phyloP scores from a whole-genome alignment of 768 basidiomycete genomes.

The Auricularia cornea region DNA sequence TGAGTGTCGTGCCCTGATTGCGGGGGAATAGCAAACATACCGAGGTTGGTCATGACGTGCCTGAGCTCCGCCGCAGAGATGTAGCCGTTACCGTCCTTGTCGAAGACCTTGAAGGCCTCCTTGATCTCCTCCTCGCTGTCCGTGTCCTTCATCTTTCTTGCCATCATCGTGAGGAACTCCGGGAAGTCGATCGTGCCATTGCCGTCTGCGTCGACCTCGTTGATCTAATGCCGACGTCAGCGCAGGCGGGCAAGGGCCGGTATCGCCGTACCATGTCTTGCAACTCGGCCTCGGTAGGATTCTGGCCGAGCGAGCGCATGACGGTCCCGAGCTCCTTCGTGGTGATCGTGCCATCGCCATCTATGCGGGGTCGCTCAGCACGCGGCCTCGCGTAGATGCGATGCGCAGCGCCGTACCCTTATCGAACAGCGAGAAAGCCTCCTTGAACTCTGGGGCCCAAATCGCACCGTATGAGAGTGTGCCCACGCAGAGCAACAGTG shows the following conservation, averaged over 20 bases:
- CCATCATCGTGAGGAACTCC: conserved; percentile 81
- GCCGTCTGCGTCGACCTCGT: conserved; percentile 84
- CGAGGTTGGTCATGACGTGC: conserved; percentile 87
- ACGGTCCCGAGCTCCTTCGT: conserved; percentile 86
- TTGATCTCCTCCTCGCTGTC: conserved; percentile 92
- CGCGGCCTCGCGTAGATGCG: neutral
- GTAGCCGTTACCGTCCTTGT: conserved; percentile 90
- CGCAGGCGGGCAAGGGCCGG: no score
- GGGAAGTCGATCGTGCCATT: conserved; percentile 84
- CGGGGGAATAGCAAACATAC: conserved; percentile 33
- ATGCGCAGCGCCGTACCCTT: conserved; percentile 51
- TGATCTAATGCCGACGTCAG: conserved; percentile 38
- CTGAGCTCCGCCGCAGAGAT: conserved; percentile 82
- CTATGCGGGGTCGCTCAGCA: conserved; percentile 29
- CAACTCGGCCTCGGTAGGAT: conserved; percentile 84
- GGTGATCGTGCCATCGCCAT: conserved; percentile 91
- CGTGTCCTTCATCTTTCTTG: conserved; percentile 83
- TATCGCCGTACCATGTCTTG: conserved; percentile 57
- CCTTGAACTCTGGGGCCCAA: conserved; percentile 78
- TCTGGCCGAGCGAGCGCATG: conserved; percentile 89
- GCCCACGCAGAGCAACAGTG: neutral
- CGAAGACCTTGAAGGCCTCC: conserved; percentile 96
- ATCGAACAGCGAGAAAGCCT: conserved; percentile 97
- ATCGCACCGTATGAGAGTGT: neutral
- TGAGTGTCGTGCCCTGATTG: neutral